These are phyloP conservation scores for Thermochaetoides dissita DNA, from an alignment of 2,329 filamentous ascomycete species.

Conservation along the genomic window DNA sequence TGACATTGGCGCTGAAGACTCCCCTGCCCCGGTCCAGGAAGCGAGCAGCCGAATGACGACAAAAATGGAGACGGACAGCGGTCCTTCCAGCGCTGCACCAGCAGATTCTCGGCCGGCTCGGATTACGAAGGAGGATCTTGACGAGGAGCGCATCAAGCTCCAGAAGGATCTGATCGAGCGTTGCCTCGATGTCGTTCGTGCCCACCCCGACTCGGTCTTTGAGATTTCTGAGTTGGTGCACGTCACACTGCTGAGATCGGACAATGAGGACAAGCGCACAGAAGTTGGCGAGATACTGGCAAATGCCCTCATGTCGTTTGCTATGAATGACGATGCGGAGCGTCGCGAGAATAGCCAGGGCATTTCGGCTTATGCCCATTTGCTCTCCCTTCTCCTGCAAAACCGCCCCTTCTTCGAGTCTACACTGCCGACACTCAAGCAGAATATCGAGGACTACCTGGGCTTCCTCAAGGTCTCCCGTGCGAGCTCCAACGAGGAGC, in stretches of 20 bases:
- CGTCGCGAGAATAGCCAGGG: constrained; percentile 48
- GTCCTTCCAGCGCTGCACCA: constrained; percentile 13
- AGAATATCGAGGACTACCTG: constrained; percentile 62
- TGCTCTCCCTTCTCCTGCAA: constrained; percentile 77
- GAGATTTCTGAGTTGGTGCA: constrained; percentile 80
- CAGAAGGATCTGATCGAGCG: constrained; percentile 72
- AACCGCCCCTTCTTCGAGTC: constrained; percentile 65
- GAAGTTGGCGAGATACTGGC: constrained; percentile 75
- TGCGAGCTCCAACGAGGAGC: constrained; percentile 55
- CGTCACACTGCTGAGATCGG: constrained; percentile 49
- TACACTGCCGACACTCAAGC: constrained; percentile 59
- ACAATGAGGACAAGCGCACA: constrained; percentile 41
- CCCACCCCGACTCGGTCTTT: constrained; percentile 77
- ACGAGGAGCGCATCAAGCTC: constrained; percentile 58
- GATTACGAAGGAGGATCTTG: constrained; percentile 63
- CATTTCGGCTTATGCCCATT: constrained; percentile 80
- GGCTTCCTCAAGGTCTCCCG: constrained; percentile 61
- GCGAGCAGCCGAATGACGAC: constrained; percentile 13
- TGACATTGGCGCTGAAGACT: constrained; percentile 9
- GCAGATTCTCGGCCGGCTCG: constrained; percentile 13
- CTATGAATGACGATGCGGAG: constrained; percentile 41
- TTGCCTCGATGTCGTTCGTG: constrained; percentile 77
- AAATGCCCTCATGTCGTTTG: constrained; percentile 63
- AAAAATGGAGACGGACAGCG: constrained; percentile 15
- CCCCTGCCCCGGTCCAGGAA: constrained; percentile 3